Conservation (phyloP, 306 rosid genomes). For the Betula pendula region DNA sequence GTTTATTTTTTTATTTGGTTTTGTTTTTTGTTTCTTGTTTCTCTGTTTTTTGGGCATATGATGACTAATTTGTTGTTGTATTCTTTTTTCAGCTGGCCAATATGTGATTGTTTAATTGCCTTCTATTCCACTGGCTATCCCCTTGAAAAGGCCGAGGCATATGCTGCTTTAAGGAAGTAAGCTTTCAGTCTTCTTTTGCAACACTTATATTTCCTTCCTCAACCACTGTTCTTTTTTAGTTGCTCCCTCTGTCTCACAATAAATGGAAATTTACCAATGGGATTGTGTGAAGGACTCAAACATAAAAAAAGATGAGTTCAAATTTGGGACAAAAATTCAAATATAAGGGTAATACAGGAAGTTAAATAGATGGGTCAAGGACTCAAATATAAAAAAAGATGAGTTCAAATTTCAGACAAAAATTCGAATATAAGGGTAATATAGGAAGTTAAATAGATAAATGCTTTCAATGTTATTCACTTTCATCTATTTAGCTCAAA, state of each 20-base stretch:
- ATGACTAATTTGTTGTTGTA: constrained; percentile 24
- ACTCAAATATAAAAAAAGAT: background rate
- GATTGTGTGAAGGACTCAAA: background rate
- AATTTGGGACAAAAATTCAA: background rate
- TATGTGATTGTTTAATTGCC: constrained; percentile 95
- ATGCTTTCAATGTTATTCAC: background rate
- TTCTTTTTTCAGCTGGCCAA: constrained; percentile 87
- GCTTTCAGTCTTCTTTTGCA: constrained; percentile 34
- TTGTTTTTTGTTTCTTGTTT: background rate
- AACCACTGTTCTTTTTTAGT: background rate
- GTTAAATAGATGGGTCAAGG: background rate
- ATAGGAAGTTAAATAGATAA: background rate
- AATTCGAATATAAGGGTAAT: background rate
- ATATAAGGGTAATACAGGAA: background rate
- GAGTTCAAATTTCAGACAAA: background rate
- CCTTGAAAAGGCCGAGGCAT: constrained; percentile 85
- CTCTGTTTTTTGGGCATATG: background rate
- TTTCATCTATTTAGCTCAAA: background rate
- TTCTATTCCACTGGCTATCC: constrained; percentile 94
- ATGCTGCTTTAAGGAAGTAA: constrained; percentile 93
- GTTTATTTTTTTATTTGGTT: background rate
- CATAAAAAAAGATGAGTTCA: background rate
- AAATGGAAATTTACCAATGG: background rate
- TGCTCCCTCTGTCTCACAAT: background rate
- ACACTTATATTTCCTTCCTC: constrained; percentile 27